Evolutionary conservation across 495 filamentous ascomycete species (phyloP), one percentile per base, ranked within the genome.

Genomic region (Ramalina peruviana): DNA sequence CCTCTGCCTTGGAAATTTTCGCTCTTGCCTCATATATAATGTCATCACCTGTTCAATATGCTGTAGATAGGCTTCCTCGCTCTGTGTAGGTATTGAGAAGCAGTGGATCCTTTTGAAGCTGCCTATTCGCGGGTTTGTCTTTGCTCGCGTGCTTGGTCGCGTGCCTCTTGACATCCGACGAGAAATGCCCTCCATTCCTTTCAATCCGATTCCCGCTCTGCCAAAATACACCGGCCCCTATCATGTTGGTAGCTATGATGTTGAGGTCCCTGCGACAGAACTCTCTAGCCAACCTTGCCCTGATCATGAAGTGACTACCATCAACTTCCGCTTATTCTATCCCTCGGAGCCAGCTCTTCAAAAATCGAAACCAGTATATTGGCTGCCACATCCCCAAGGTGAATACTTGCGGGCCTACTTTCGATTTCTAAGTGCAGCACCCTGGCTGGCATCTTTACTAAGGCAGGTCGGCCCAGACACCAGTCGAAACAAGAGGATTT

Each of bases 321-420:
- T 88, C 38, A 78, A 79, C 43, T 89, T 85, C 64, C 72, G 84
- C 20, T 69, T 87, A 33, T 90, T 82, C 67, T 88, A 90, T 58
- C 85, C 85, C 3, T 76, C 76, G 33, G 62, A 67, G 5, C 65
- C 66, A 15, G 59, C 68, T 15, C 58, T 60, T 39, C 65, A 12
- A 36, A 43, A 50, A 13, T 36, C 30, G 36, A 66, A 67, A 36
- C 62, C 62, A 0, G 69, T 84, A 16, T 70, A 73, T 40, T 90
- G 85, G 85, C 69, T 90, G 30, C 83, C 85, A 0, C 65, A 72
- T 19, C 85, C 86, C 1, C 85, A 90, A 58, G 62, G 78, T 12
- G 75, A 77, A 16, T 78, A 83, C 55, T 59, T 89, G 10, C 71
- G 72, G 2, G 81, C 78, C 7, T 88, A 86, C 58, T 72, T 73